These are phyloP conservation scores for Cryptococcus sp. DNA, from an alignment of 1,284 basidiomycete genomes.

Conservation along the genomic window DNA sequence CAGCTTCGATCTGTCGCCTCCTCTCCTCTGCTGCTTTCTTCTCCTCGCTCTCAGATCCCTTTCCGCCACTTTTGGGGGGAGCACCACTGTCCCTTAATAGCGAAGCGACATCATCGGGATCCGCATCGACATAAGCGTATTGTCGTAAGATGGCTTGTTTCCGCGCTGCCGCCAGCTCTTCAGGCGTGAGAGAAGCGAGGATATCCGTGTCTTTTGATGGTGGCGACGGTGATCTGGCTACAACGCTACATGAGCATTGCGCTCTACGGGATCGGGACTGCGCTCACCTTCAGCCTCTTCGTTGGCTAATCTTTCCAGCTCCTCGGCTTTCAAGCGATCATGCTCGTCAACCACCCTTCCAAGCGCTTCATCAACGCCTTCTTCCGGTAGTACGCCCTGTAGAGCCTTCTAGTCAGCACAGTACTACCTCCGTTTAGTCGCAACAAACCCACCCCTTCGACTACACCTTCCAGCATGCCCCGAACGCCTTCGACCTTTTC, in stretches of 20 bases:
- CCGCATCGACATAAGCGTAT: constrained; percentile 51
- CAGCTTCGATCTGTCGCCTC: constrained; percentile 40
- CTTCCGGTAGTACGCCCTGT: constrained; percentile 32
- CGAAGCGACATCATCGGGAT: constrained; percentile 20
- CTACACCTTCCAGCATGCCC: constrained; percentile 51
- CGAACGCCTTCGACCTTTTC: constrained; percentile 52
- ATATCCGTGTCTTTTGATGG: constrained; percentile 25
- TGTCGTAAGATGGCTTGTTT: constrained; percentile 43
- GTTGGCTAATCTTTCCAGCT: constrained; percentile 15
- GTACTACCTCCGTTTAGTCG: background rate
- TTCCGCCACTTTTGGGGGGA: constrained; percentile 27
- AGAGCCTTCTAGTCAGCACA: background rate
- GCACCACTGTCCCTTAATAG: constrained; percentile 19
- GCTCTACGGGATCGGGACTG: background rate
- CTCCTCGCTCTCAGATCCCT: constrained; percentile 34
- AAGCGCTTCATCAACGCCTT: constrained; percentile 37
- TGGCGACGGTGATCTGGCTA: constrained; percentile 13
- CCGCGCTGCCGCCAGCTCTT: constrained; percentile 45
- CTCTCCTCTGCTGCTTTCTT: constrained; percentile 47
- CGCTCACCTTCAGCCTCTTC: constrained; percentile 19
- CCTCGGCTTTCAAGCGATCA: constrained; percentile 30
- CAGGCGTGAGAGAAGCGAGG: constrained; percentile 41
- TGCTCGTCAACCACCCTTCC: constrained; percentile 40
- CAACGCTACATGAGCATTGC: background rate
- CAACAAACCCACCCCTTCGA: constrained; percentile 33